Evolutionary conservation across 805 yeast species (phyloP).

Genomic region (Suhomyces sp.): DNA sequence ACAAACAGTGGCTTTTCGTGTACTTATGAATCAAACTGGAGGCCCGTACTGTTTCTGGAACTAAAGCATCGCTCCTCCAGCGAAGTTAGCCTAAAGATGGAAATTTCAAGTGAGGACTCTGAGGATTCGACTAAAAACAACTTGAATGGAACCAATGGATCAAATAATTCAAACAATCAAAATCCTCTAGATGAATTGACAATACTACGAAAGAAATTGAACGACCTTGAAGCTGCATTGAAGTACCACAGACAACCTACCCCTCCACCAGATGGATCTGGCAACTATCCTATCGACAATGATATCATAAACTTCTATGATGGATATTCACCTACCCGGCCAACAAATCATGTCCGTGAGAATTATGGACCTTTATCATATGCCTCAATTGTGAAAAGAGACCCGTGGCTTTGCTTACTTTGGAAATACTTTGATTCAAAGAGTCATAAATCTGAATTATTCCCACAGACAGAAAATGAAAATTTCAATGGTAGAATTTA

Average conservation of each 20-base stretch:
- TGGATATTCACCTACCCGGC: slow-evolving; percentile 21
- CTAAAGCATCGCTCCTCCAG: background rate
- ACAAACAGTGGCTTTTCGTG: slow-evolving; percentile 18
- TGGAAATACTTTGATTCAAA: slow-evolving; percentile 21
- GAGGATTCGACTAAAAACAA: too few species aligned
- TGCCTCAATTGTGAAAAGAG: slow-evolving; percentile 37
- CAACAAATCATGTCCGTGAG: slow-evolving; percentile 23
- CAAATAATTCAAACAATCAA: too few species aligned
- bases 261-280: slow-evolving; percentile 1
- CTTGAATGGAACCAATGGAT: too few species aligned
- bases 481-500: too few species aligned
- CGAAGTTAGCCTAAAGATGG: background rate
- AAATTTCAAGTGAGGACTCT: too few species aligned
- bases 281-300: background rate
- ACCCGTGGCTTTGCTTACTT: slow-evolving; percentile 29
- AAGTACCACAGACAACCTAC: background rate
- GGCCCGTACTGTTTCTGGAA: slow-evolving; percentile 3
- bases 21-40: slow-evolving; percentile 20
- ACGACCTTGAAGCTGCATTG: slow-evolving; percentile 4
- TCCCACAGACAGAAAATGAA: too few species aligned
- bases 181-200: slow-evolving; percentile 6
- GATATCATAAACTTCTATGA: slow-evolving; percentile 23
- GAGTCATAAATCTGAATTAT: background rate
- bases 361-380: slow-evolving; percentile 41
- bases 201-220: slow-evolving; percentile 7